Base-by-base conservation (phyloP, 2,329 filamentous ascomycete genomes). In the Dactylellina haptotyla region DNA sequence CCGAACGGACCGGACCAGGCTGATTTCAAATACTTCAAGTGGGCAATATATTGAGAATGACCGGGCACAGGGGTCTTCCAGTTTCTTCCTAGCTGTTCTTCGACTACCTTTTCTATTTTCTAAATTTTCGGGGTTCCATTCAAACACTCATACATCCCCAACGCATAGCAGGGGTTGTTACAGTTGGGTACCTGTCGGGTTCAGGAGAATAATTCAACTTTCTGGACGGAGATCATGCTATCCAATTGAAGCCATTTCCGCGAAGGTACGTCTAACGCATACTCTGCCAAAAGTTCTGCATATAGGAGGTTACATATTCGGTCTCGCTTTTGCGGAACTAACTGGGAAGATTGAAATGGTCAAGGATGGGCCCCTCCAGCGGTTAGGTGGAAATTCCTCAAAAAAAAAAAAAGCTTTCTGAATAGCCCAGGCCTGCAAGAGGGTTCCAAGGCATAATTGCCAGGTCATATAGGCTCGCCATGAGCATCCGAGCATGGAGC, bases 1-100 rank as follows among this genome's bases (percentile, higher is more conserved):
- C 67, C 53, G 67, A 51, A 53, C 23, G 18, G 58, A 56, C 37
- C 45, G 30, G 62, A 30, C 67, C 37, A 61, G 67, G 67, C 50
- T 64, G 43, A 72, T 72, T 72, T 72, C 43, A 61, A 72, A 72
- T 72, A 65, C 62, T 72, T 57, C 61, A 65, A 65, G 48, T 23
- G 39, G 61, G 61, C 39, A 65, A 65, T 65, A 65, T 65, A 25
- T 56, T 58, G 67, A 72, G 67, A 72, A 72, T 10, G 39, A 72
- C 46, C 20, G 48, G 67, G 51, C 58, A 45, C 59, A 59, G 59
- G 58, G 51, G 53, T 65, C 37, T 53, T 65, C 25, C 53, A 61
- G 45, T 54, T 64, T 53, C 57, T 58, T 23, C 20, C 34, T 14
- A 4, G 8, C 12, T 10, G 14, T 26, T 32, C 26, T 37, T n/a